These are phyloP conservation scores for Leccinum boreale DNA, from an alignment of 768 basidiomycete genomes.

Conservation along the genomic window DNA sequence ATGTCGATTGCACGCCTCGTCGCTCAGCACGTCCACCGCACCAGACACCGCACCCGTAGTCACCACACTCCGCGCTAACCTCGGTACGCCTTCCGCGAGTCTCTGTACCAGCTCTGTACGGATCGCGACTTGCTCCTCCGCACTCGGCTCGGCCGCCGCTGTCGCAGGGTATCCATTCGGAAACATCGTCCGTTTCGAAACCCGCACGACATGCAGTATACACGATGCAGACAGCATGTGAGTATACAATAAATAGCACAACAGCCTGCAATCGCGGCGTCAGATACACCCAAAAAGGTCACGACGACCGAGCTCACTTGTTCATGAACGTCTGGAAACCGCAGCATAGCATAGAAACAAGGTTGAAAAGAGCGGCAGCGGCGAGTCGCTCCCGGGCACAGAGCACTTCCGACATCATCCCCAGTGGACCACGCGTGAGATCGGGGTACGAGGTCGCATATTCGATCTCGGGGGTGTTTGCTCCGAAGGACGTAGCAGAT, in stretches of 20 bases:
- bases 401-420: constrained; percentile 49
- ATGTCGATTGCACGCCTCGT: constrained; percentile 69
- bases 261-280: constrained; percentile 43
- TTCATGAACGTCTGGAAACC: constrained; percentile 55
- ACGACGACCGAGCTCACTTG: constrained; percentile 37
- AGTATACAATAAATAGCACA: constrained; percentile 63
- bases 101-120: constrained; percentile 39
- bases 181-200: constrained; percentile 71
- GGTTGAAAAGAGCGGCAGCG: constrained; percentile 43
- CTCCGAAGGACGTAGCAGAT: constrained; percentile 22
- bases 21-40: constrained; percentile 44
- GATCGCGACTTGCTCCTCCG: constrained; percentile 68
- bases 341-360: constrained; percentile 44
- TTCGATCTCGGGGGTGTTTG: constrained; percentile 1
- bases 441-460: constrained; percentile 18
- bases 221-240: constrained; percentile 50
- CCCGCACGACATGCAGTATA: constrained; percentile 50
- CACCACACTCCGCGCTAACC: constrained; percentile 40
- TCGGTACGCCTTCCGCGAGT: constrained; percentile 40
- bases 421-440: constrained; percentile 42
- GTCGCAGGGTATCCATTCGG: constrained; percentile 87
- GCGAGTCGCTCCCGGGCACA: constrained; percentile 47
- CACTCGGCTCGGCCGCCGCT: constrained; percentile 67
- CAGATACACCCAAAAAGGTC: constrained; percentile 2
- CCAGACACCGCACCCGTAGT: constrained; percentile 4